These are phyloP conservation scores for Petunia secreta DNA, from an alignment of 257 asterid species.

Conservation along the genomic window DNA sequence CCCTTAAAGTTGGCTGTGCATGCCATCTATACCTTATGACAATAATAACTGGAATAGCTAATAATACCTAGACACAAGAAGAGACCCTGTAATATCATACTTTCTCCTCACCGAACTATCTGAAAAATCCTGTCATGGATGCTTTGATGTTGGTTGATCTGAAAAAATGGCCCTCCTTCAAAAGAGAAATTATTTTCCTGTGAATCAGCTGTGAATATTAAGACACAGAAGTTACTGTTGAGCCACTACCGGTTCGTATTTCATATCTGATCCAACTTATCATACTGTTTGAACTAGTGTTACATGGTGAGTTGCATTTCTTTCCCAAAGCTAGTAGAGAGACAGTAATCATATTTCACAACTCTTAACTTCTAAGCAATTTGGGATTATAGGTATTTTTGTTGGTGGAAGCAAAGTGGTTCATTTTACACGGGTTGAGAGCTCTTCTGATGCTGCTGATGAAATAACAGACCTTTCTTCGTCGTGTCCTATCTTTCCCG, in stretches of 20 bases:
- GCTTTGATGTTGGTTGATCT: slow-evolving; percentile 21
- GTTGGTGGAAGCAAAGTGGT: slow-evolving; percentile 95
- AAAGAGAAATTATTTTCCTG: slow-evolving; percentile 3
- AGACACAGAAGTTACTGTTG: background rate
- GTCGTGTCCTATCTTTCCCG: slow-evolving; percentile 70
- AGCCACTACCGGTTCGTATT: slow-evolving; percentile 6
- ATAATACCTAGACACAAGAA: background rate
- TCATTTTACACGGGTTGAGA: slow-evolving; percentile 68
- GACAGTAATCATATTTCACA: background rate
- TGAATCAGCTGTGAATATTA: background rate
- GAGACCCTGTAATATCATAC: slow-evolving; percentile 24
- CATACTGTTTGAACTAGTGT: background rate
- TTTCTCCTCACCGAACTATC: background rate
- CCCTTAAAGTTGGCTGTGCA: background rate
- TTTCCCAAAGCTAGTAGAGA: background rate
- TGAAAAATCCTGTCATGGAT: background rate
- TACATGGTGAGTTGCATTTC: background rate
- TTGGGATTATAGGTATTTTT: slow-evolving; percentile 60
- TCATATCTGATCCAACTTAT: slow-evolving; percentile 7
- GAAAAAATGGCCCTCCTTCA: background rate
- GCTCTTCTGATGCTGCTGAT: slow-evolving; percentile 42
- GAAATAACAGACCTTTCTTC: slow-evolving; percentile 38
- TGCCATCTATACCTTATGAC: background rate
- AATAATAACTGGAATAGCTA: slow-evolving; percentile 4
- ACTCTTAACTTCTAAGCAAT: slow-evolving; percentile 1